Conservation (phyloP, 257 asterid species). For the Knoxia roxburghii region DNA sequence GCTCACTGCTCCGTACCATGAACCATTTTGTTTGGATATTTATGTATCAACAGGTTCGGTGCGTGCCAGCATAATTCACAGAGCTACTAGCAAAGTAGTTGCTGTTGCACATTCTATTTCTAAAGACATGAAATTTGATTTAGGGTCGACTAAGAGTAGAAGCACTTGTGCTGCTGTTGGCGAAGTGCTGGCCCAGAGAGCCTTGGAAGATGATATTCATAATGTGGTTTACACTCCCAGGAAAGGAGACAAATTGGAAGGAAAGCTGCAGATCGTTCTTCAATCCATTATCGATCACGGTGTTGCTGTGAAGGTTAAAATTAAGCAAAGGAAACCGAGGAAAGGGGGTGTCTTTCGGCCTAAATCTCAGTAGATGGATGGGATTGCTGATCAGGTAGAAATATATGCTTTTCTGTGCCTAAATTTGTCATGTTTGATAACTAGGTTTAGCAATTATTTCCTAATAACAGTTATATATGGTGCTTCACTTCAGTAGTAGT, state of each 20-base stretch:
- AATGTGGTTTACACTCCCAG: slow-evolving; percentile 72
- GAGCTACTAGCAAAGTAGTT: slow-evolving; percentile 85
- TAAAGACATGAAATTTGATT: slow-evolving; percentile 77
- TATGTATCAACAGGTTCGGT: slow-evolving; percentile 61
- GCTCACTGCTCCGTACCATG: slow-evolving; percentile 73
- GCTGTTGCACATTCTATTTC: slow-evolving; percentile 78
- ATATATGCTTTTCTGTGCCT: neutral
- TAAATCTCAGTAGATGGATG: slow-evolving; percentile 18
- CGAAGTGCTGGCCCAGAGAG: slow-evolving; percentile 63
- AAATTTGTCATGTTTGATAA: no score
- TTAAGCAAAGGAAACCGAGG: slow-evolving; percentile 57
- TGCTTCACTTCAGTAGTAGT: neutral
- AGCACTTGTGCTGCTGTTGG: slow-evolving; percentile 60
- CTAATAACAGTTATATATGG: no score
- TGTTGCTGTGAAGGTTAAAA: slow-evolving; percentile 65
- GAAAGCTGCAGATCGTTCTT: slow-evolving; percentile 68
- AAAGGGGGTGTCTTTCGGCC: slow-evolving; percentile 19
- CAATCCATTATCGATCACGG: slow-evolving; percentile 56
- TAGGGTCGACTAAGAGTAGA: slow-evolving; percentile 65
- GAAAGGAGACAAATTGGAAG: slow-evolving; percentile 62
- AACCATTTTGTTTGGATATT: slow-evolving; percentile 80
- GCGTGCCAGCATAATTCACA: slow-evolving; percentile 76
- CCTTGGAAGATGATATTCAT: slow-evolving; percentile 79
- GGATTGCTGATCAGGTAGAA: neutral
- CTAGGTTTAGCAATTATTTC: neutral